Evolutionary conservation across 202 grass and related monocot species (phyloP).

Genomic region (Schoenoplectus tabernaemontani): DNA sequence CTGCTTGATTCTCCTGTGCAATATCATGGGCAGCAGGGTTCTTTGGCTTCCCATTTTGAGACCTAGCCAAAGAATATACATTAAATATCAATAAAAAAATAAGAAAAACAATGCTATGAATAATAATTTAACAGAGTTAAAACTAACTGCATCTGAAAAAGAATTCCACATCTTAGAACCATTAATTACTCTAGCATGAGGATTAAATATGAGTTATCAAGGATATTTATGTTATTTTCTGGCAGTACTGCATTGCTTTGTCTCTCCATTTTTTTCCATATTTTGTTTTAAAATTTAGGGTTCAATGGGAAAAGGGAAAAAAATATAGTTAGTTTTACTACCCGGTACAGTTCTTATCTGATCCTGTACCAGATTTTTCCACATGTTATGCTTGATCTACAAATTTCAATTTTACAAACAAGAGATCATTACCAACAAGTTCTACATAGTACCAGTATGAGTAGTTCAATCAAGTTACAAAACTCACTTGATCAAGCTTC

Average conservation of each 20-base stretch:
- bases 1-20: slow-evolving; percentile 67
- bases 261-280: not conserved
- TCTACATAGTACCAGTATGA: not conserved
- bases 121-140: not conserved
- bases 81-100: not conserved
- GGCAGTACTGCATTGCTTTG: not conserved
- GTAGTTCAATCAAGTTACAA: slow-evolving; percentile 24
- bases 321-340: not conserved
- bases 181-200: not conserved
- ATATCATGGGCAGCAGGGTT: slow-evolving; percentile 34
- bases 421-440: not conserved
- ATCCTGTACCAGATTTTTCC: not conserved
- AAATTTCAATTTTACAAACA: too few species aligned
- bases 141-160: not conserved
- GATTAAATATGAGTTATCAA: too few species aligned
- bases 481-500: slow-evolving; percentile 54
- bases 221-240: not conserved
- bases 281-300: not conserved
- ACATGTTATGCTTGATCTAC: not conserved
- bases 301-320: not conserved
- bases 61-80: not conserved
- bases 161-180: not conserved
- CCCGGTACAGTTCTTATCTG: not conserved
- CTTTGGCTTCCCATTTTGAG: slow-evolving; percentile 15
- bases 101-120: too few species aligned